These are phyloP conservation scores for Pichia norvegensis DNA, from an alignment of 1,139 yeast species.

Conservation along the genomic window DNA sequence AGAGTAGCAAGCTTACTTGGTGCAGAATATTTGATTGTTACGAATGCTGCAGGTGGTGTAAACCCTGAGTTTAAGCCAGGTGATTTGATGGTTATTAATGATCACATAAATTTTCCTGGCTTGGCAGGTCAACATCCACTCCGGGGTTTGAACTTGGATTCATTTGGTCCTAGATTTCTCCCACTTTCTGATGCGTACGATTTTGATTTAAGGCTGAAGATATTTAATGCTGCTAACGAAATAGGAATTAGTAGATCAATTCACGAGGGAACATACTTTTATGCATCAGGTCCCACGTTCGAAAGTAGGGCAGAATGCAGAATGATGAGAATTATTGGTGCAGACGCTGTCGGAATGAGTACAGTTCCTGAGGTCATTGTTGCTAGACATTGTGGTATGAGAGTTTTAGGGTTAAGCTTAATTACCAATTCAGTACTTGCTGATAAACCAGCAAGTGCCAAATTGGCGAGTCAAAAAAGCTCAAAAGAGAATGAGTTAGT, in stretches of 20 bases:
- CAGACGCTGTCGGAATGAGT: slow-evolving; percentile 96
- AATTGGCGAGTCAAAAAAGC: slow-evolving; percentile 29
- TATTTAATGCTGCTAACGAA: slow-evolving; percentile 44
- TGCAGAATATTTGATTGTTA: slow-evolving; percentile 57
- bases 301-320: slow-evolving; percentile 93
- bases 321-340: slow-evolving; percentile 63
- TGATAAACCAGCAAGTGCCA: slow-evolving; percentile 69
- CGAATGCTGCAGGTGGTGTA: slow-evolving; percentile 94
- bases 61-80: slow-evolving; percentile 65
- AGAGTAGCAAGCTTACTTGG: slow-evolving; percentile 65
- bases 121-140: slow-evolving; percentile 82
- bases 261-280: slow-evolving; percentile 82
- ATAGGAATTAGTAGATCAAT: slow-evolving; percentile 48
- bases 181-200: slow-evolving; percentile 90
- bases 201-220: slow-evolving; percentile 52
- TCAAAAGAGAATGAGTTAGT: slow-evolving; percentile 15
- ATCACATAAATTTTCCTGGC: slow-evolving; percentile 88
- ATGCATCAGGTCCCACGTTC: slow-evolving; percentile 89
- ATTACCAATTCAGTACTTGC: slow-evolving; percentile 79
- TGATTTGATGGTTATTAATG: slow-evolving; percentile 82
- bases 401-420: slow-evolving; percentile 75
- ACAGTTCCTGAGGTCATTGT: slow-evolving; percentile 94
- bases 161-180: slow-evolving; percentile 78
- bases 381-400: slow-evolving; percentile 81
- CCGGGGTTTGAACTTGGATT: slow-evolving; percentile 76